Percentiles rank a stretch among this genome's conserved stretches.
Evolutionary conservation across 2,329 filamentous ascomycete genomes (phyloP).

Genomic region (Cercospora zeina): DNA sequence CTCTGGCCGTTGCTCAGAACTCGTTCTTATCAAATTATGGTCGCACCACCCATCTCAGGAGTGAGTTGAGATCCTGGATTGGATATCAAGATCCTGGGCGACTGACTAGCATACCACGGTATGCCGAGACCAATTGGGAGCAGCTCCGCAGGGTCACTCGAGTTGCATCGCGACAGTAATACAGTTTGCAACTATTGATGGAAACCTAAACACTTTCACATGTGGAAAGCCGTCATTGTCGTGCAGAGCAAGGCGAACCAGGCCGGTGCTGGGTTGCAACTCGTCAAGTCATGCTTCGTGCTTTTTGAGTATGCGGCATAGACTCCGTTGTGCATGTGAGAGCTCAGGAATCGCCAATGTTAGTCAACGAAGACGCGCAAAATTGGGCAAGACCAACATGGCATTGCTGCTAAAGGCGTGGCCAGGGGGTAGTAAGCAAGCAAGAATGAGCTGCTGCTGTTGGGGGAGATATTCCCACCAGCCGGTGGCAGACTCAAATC

Average conservation of each 20-base stretch:
- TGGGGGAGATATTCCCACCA: neutral
- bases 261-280: neutral
- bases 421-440: neutral
- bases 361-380: too few relatives aligned
- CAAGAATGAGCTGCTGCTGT: neutral
- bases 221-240: too few relatives aligned
- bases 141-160: neutral
- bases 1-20: neutral
- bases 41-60: conserved; percentile 7
- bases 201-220: neutral
- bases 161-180: neutral
- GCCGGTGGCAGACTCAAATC: neutral
- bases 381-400: neutral
- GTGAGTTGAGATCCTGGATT: conserved; percentile 7
- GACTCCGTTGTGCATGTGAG: neutral
- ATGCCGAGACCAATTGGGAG: neutral
- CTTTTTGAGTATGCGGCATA: neutral
- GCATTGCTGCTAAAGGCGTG: neutral
- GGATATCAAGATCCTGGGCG: neutral
- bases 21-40: neutral
- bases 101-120: conserved; percentile 6
- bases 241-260: too few relatives aligned
- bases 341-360: neutral
- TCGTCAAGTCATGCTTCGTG: neutral
- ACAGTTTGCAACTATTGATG: neutral